These are phyloP conservation scores for Penicillium hordei DNA, from an alignment of 2,329 filamentous ascomycete species.

Conservation along the genomic window DNA sequence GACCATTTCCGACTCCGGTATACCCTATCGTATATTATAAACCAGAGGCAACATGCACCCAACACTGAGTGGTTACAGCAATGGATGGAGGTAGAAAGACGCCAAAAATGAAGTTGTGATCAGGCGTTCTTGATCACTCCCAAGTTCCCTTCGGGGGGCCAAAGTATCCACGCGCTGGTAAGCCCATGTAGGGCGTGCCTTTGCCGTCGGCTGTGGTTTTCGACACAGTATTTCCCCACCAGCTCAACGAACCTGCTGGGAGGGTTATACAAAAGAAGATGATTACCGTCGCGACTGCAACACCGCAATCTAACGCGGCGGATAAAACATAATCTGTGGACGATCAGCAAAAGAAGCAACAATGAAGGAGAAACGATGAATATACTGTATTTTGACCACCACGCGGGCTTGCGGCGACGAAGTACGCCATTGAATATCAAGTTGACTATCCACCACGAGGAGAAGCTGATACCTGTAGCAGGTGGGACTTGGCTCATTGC, in stretches of 20 bases:
- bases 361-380: background rate
- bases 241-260: conserved; percentile 38
- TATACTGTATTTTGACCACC: conserved; percentile 51
- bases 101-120: background rate
- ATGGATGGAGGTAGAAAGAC: background rate
- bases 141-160: conserved; percentile 31
- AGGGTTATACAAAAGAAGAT: conserved; percentile 49
- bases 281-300: conserved; percentile 45
- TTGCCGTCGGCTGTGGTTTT: conserved; percentile 43
- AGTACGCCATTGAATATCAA: conserved; percentile 49
- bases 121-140: conserved; percentile 17
- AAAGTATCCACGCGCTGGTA: conserved; percentile 33
- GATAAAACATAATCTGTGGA: conserved; percentile 43
- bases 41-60: background rate
- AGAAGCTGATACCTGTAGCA: conserved; percentile 68
- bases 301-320: conserved; percentile 45
- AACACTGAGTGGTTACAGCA: background rate
- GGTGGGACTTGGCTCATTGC: conserved; percentile 65
- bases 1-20: background rate
- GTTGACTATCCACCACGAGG: conserved; percentile 61
- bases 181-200: conserved; percentile 36
- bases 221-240: conserved; percentile 47
- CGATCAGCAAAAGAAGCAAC: conserved; percentile 9
- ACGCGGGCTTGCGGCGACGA: conserved; percentile 45
- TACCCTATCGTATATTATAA: background rate